A percentile compares a stretch with the other conserved stretches of the same genome.
Conservation (phyloP, 2,329 filamentous ascomycete genomes). For the Nannizzia gypsea region DNA sequence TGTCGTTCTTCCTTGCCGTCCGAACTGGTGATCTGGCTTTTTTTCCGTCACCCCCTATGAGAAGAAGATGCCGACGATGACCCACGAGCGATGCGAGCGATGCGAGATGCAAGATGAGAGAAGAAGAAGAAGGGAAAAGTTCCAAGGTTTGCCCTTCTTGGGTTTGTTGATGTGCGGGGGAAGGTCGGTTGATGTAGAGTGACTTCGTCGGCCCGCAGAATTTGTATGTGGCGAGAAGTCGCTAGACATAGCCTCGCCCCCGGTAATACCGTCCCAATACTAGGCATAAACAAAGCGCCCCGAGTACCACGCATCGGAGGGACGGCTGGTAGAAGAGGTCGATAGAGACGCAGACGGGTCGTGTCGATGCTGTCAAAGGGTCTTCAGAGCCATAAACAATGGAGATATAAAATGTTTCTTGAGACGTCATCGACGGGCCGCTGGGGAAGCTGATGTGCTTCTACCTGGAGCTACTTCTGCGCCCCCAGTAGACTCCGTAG, state of each 20-base stretch:
- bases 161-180: background rate
- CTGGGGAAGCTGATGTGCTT: background rate
- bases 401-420: no score
- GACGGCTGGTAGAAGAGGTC: background rate
- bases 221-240: background rate
- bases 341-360: background rate
- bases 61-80: background rate
- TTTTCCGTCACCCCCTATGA: background rate
- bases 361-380: background rate
- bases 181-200: background rate
- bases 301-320: background rate
- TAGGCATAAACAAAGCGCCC: background rate
- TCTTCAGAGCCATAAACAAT: no score
- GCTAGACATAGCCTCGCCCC: background rate
- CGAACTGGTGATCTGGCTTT: background rate
- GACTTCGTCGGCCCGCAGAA: background rate
- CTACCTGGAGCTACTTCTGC: background rate
- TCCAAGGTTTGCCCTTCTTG: background rate
- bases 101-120: background rate
- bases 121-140: background rate
- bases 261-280: background rate
- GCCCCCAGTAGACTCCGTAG: background rate
- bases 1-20: background rate
- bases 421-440: no score
- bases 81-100: no score